phyloP scores from a whole-genome alignment of 768 basidiomycete genomes.

The Porpolomopsis calyptriformis region DNA sequence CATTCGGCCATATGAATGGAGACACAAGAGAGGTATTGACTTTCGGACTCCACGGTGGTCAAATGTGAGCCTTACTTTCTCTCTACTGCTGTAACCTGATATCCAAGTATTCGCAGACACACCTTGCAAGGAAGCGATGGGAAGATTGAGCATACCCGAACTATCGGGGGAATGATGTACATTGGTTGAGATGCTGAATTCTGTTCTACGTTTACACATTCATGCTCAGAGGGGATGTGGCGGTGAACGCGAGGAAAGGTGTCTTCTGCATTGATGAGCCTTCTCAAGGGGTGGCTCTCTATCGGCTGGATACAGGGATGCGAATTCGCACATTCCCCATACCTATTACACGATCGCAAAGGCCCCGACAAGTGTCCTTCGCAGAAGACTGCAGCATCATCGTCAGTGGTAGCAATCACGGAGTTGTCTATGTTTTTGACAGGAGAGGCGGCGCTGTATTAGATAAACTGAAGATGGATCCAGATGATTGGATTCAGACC shows the following conservation, averaged over 20 bases:
- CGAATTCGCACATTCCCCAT: conserved; percentile 10
- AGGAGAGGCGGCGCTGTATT: conserved; percentile 10
- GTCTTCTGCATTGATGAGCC: conserved; percentile 12
- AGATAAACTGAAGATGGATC: conserved; percentile 6
- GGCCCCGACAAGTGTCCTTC: conserved; percentile 13
- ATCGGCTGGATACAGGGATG: conserved; percentile 12
- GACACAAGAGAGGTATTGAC: too few species aligned
- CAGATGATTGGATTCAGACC: conserved; percentile 10
- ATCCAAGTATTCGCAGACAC: too few species aligned
- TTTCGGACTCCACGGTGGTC: too few species aligned
- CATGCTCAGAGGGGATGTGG: conserved; percentile 8
- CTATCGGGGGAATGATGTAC: not conserved
- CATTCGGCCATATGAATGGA: too few species aligned
- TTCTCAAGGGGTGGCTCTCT: conserved; percentile 13
- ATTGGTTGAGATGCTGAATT: not conserved
- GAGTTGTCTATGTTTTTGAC: too few species aligned
- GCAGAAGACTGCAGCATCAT: conserved; percentile 8
- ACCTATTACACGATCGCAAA: conserved; percentile 8
- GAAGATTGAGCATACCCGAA: too few species aligned
- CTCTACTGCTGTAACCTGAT: too few species aligned
- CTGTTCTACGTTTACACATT: conserved; percentile 1
- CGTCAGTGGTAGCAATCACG: conserved; percentile 15
- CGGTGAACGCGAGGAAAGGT: conserved; percentile 7
- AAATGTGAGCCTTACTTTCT: too few species aligned
- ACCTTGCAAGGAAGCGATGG: too few species aligned